Evolutionary conservation across 139 green algal species (phyloP), one percentile per base, ranked within the genome.

Genomic region (Chlorella sp.): DNA sequence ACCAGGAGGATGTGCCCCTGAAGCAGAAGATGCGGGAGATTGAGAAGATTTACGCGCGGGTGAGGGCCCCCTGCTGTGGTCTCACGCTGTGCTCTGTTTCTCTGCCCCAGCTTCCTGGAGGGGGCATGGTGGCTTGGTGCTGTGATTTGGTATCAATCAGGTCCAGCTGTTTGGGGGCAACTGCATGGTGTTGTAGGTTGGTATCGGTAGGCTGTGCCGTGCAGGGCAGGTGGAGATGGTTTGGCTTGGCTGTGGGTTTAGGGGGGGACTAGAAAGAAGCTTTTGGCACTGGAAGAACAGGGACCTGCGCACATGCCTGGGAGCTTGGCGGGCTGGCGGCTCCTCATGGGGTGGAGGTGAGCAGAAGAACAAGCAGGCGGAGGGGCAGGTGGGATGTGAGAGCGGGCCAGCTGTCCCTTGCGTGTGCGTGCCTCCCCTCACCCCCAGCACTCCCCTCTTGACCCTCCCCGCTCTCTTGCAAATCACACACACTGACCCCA

Each of bases 1-100:
- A 93, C 66, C 95, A 98, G 90, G 97, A 98, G 89, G 90, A 94
- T n/a, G 86, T 90, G 39, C 81, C 86, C 3, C 66, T 89, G 61
- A 81, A 81, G 81, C 36, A 86, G 26, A 91, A 90, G 40, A 91
- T 94, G 89, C 87, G 91, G 86, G 93, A 95, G 34, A 92, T 94
- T n/a, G 87, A 92, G 57, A 91, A 95, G 83, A 40, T 95, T 28
- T 94, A 92, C 60, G 34, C 16, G 0, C 71, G 86, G 73, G 90
- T 87, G 42, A 40, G 83, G 42, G 19, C 16, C 16, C 5, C 24
- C 28, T 28, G 28, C 32, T 37, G 48, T 53, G 12, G 30, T 0
- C 0, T 21, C n/a, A n/a, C n/a, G 48, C 26, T 22, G 42, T 71
- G 30, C 0, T 15, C 39, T 42, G 42, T 14, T 68, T 57, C 48